Evolutionary conservation across 2,329 filamentous ascomycete genomes (phyloP).

Genomic region (Aotearoamyces nothofagi): DNA sequence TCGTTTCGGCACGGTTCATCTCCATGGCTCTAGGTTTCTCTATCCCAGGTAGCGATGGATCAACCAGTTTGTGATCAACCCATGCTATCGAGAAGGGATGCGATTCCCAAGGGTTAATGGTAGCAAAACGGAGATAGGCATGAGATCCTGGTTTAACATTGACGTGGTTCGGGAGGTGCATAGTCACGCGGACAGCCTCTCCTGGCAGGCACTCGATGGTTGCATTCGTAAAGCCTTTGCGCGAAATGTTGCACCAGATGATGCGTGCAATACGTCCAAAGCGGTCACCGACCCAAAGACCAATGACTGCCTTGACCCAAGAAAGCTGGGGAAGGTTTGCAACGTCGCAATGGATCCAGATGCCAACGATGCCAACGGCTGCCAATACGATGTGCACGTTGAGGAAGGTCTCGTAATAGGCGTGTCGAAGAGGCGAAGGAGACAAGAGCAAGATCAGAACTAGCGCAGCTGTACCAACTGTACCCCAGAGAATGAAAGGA

Average conservation of each 20-base stretch:
- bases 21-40: slow-evolving; percentile 20
- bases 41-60: slow-evolving; percentile 23
- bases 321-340: slow-evolving; percentile 50
- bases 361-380: slow-evolving; percentile 48
- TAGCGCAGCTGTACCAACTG: slow-evolving; percentile 45
- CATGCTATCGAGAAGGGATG: slow-evolving; percentile 72
- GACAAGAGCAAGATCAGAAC: slow-evolving; percentile 53
- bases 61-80: slow-evolving; percentile 39
- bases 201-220: slow-evolving; percentile 53
- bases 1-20: slow-evolving; percentile 24
- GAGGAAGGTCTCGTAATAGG: slow-evolving; percentile 95
- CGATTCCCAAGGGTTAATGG: slow-evolving; percentile 52
- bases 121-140: slow-evolving; percentile 56
- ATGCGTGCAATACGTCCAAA: slow-evolving; percentile 45
- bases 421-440: slow-evolving; percentile 70
- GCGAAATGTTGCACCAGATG: slow-evolving; percentile 45
- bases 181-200: slow-evolving; percentile 54
- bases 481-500: slow-evolving; percentile 49
- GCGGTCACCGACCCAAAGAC: slow-evolving; percentile 66
- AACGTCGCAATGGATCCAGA: slow-evolving; percentile 65
- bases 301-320: slow-evolving; percentile 59
- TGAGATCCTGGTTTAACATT: slow-evolving; percentile 56
- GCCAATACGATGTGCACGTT: slow-evolving; percentile 71
- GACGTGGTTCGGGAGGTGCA: slow-evolving; percentile 52
- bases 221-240: slow-evolving; percentile 42